These are phyloP conservation scores for Coemansia sp. DNA, from an alignment of 192 early-diverging fungal species.

Conservation along the genomic window DNA sequence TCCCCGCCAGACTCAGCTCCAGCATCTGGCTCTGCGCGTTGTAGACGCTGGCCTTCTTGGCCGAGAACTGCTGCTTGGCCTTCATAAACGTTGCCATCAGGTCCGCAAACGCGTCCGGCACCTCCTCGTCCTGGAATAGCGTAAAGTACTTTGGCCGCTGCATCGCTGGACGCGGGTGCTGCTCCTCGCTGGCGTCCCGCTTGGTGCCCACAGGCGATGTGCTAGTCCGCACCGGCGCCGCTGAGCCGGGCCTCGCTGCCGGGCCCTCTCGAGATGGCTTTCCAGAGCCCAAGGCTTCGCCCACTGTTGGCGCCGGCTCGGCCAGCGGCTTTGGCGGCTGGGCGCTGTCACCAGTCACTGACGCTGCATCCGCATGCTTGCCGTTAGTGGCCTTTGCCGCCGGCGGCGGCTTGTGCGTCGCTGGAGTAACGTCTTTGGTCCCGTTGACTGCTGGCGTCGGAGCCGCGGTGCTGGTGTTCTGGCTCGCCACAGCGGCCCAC, in stretches of 20 bases:
- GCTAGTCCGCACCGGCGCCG: constrained; percentile 12
- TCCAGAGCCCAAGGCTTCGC: not conserved
- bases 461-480: constrained; percentile 5
- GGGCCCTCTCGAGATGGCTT: not conserved
- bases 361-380: not conserved
- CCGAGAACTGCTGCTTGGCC: constrained; percentile 56
- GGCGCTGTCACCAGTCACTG: not conserved
- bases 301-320: not conserved
- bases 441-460: constrained; percentile 4
- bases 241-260: not conserved
- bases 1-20: constrained; percentile 74
- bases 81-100: constrained; percentile 64
- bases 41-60: constrained; percentile 11
- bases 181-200: constrained; percentile 21
- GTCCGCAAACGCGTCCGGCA: constrained; percentile 65
- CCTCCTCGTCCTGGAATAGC: constrained; percentile 43
- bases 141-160: constrained; percentile 48
- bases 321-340: not conserved
- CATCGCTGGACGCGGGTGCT: constrained; percentile 27
- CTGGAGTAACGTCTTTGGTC: not conserved
- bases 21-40: constrained; percentile 64
- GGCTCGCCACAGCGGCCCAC: constrained; percentile 48
- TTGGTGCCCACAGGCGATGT: constrained; percentile 49
- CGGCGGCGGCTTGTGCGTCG: not conserved
- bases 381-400: not conserved